Conservation (phyloP, 495 filamentous ascomycete species). For the Podospora appendiculata region DNA sequence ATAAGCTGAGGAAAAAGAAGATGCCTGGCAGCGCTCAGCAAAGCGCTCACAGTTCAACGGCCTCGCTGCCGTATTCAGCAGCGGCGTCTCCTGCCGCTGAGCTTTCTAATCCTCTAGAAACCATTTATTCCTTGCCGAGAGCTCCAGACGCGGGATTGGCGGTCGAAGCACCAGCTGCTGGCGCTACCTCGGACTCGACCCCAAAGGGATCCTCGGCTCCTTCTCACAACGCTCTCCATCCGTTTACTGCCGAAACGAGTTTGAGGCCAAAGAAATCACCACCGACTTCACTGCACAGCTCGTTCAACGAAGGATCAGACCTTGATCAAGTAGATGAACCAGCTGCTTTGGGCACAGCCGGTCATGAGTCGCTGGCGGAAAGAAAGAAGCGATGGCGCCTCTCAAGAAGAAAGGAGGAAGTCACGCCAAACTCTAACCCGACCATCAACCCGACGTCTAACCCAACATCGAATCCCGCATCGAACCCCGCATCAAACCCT, state of each 20-base stretch:
- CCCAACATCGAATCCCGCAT: no score
- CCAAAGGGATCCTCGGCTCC: constrained; percentile 25
- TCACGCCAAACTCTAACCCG: background rate
- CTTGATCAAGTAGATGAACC: constrained; percentile 59
- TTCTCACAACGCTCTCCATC: constrained; percentile 26
- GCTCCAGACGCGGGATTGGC: constrained; percentile 12
- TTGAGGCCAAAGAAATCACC: constrained; percentile 57
- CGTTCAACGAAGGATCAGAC: constrained; percentile 71
- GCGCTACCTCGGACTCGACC: constrained; percentile 27
- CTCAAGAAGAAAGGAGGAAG: constrained; percentile 53
- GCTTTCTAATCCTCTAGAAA: constrained; percentile 28
- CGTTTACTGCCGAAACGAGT: constrained; percentile 38
- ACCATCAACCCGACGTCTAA: no score
- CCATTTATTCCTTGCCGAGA: constrained; percentile 19
- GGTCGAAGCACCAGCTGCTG: constrained; percentile 11
- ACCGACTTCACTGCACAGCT: constrained; percentile 63
- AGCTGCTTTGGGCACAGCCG: constrained; percentile 22
- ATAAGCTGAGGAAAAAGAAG: constrained; percentile 80
- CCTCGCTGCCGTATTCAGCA: constrained; percentile 53
- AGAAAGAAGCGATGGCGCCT: constrained; percentile 69
- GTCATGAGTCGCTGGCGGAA: constrained; percentile 37
- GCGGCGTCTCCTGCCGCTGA: constrained; percentile 30
- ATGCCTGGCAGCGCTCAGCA: constrained; percentile 63
- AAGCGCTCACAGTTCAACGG: constrained; percentile 79
- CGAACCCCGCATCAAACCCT: constrained; percentile 13